phyloP scores from a whole-genome alignment of 768 basidiomycete species.

The Lanmaoa rubissima region DNA sequence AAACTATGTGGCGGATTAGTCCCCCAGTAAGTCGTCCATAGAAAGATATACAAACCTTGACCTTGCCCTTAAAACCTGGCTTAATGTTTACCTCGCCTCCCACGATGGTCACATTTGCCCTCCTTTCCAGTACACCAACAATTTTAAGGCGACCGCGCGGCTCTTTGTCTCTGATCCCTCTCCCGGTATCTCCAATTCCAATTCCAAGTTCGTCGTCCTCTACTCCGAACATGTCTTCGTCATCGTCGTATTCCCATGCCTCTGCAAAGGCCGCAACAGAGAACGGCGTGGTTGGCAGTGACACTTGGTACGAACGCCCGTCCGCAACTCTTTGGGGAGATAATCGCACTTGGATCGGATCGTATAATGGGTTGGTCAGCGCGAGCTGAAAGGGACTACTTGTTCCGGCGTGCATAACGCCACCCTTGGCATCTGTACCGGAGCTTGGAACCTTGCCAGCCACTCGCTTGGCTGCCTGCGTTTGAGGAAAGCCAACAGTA shows the following conservation, averaged over 20 bases:
- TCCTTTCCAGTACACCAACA: conserved; percentile 83
- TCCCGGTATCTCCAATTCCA: conserved; percentile 33
- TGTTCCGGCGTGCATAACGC: conserved; percentile 64
- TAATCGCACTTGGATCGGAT: conserved; percentile 90
- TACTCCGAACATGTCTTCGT: conserved; percentile 75
- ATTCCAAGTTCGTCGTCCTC: conserved; percentile 40
- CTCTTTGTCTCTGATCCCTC: conserved; percentile 45
- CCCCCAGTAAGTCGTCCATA: background rate
- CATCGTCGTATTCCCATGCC: conserved; percentile 97
- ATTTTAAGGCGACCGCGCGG: conserved; percentile 50
- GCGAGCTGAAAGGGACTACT: conserved; percentile 88
- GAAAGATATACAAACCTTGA: conserved; percentile 58
- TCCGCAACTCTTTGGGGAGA: conserved; percentile 63
- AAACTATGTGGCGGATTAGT: conserved; percentile 53
- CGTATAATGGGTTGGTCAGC: conserved; percentile 93
- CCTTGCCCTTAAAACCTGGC: conserved; percentile 70
- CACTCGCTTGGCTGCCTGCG: conserved; percentile 38
- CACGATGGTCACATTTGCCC: conserved; percentile 85
- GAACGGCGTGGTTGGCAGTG: conserved; percentile 76
- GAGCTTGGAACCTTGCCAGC: conserved; percentile 36
- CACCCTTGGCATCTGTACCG: conserved; percentile 37
- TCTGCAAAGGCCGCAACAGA: conserved; percentile 89
- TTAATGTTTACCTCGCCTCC: conserved; percentile 87
- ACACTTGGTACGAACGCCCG: conserved; percentile 60
- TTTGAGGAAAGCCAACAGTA: conserved; percentile 64